These are phyloP conservation scores for Pleurotus citrinopileatus DNA, from an alignment of 768 basidiomycete genomes.

Conservation along the genomic window DNA sequence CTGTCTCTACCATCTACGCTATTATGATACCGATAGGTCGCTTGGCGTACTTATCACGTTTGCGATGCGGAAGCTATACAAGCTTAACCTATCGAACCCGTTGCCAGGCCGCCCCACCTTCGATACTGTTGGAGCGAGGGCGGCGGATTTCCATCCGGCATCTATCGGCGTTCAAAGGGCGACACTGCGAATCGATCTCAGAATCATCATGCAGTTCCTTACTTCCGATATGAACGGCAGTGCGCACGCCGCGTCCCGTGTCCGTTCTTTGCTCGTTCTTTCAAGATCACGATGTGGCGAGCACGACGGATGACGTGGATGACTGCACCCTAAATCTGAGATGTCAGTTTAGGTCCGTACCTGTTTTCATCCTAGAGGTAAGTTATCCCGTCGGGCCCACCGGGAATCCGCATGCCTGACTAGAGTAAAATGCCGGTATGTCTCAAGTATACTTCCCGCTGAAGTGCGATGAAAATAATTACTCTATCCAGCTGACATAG, in stretches of 20 bases:
- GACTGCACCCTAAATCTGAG: too few relatives aligned
- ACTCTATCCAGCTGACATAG: too few relatives aligned
- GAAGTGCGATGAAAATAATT: too few relatives aligned
- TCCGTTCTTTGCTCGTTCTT: neutral
- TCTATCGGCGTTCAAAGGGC: neutral
- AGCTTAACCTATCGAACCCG: too few relatives aligned
- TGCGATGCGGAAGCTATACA: too few relatives aligned
- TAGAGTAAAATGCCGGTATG: too few relatives aligned
- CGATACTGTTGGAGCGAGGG: neutral
- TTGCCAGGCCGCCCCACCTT: neutral
- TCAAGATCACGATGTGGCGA: neutral
- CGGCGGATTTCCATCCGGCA: neutral
- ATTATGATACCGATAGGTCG: neutral
- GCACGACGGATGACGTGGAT: too few relatives aligned
- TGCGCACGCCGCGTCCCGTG: neutral
- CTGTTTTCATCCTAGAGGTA: neutral
- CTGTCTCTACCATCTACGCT: neutral
- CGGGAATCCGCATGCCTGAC: too few relatives aligned
- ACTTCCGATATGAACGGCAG: neutral
- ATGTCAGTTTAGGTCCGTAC: too few relatives aligned
- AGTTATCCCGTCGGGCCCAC: too few relatives aligned
- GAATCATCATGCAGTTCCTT: neutral
- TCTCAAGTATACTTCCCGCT: too few relatives aligned
- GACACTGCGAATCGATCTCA: neutral
- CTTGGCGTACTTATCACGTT: neutral